Evolutionary conservation across 2,329 filamentous ascomycete species (phyloP).

Genomic region (Scytalidium sp.): DNA sequence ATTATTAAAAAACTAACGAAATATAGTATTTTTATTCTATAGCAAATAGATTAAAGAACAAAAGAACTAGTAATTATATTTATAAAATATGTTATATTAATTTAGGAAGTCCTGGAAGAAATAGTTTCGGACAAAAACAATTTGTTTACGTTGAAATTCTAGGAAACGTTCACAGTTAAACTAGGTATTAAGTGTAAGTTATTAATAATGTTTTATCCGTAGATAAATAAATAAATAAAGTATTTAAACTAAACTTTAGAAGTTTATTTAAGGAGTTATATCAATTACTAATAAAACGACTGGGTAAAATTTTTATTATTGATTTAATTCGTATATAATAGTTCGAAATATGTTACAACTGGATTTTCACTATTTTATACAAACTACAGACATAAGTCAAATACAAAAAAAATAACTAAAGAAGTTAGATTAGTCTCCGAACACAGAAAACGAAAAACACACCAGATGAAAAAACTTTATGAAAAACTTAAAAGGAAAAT

Average conservation of each 20-base stretch:
- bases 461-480: too few relatives aligned
- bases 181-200: constrained; percentile 7
- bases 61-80: constrained; percentile 4
- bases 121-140: constrained; percentile 12
- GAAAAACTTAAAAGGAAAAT: too few relatives aligned
- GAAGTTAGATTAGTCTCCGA: too few relatives aligned
- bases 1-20: too few relatives aligned
- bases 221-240: constrained; percentile 7
- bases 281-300: constrained; percentile 7
- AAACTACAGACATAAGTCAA: too few relatives aligned
- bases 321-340: constrained; percentile 9
- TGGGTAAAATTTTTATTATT: constrained; percentile 5
- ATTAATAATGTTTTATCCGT: constrained; percentile 8
- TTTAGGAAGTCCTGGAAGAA: constrained; percentile 6
- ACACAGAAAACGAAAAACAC: too few relatives aligned
- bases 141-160: constrained; percentile 12
- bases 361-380: too few relatives aligned
- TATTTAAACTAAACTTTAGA: constrained; percentile 6
- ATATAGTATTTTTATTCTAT: too few relatives aligned
- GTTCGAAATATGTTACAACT: constrained; percentile 6
- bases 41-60: background rate
- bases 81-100: background rate
- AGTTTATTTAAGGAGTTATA: constrained; percentile 6
- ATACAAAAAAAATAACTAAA: too few relatives aligned
- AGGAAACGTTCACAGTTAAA: too few relatives aligned